Conservation (phyloP, 2,329 filamentous ascomycete genomes). For the Beauveria scarabaeidicola region DNA sequence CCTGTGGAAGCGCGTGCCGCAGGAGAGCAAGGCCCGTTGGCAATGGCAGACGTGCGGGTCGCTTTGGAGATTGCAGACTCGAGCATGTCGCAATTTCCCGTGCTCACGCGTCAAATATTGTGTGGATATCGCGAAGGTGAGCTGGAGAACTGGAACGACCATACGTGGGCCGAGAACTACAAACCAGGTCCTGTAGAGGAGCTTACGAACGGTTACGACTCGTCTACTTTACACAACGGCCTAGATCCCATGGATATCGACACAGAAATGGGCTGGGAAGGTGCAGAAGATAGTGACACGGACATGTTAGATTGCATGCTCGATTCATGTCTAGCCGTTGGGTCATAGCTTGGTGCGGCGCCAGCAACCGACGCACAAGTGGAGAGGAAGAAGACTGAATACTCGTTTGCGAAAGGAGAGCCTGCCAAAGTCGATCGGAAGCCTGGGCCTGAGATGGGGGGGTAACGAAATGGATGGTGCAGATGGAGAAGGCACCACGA, state of each 20-base stretch:
- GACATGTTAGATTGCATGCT: conserved; percentile 47
- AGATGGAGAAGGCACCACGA: not conserved
- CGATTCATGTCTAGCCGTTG: conserved; percentile 46
- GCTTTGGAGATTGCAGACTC: conserved; percentile 68
- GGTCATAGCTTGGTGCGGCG: conserved; percentile 20
- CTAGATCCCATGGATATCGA: conserved; percentile 54
- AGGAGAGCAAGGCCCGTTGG: conserved; percentile 60
- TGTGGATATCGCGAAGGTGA: conserved; percentile 68
- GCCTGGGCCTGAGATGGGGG: no score
- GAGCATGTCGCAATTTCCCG: conserved; percentile 68
- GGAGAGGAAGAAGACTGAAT: no score
- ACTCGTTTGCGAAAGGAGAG: no score
- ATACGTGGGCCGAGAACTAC: conserved; percentile 41
- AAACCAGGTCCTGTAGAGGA: conserved; percentile 21
- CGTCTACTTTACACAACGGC: conserved; percentile 37
- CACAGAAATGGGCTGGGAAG: conserved; percentile 53
- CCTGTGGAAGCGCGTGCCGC: conserved; percentile 75
- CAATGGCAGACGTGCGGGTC: conserved; percentile 69
- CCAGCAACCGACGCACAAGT: not conserved
- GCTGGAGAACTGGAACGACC: conserved; percentile 57
- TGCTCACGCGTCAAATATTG: conserved; percentile 62
- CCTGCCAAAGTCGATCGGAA: not conserved
- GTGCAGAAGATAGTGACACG: conserved; percentile 43
- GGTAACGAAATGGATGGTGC: not conserved
- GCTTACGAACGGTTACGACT: conserved; percentile 26